These are phyloP conservation scores for Geranium rotundifolium DNA, from an alignment of 345 rosid species.

Conservation along the genomic window DNA sequence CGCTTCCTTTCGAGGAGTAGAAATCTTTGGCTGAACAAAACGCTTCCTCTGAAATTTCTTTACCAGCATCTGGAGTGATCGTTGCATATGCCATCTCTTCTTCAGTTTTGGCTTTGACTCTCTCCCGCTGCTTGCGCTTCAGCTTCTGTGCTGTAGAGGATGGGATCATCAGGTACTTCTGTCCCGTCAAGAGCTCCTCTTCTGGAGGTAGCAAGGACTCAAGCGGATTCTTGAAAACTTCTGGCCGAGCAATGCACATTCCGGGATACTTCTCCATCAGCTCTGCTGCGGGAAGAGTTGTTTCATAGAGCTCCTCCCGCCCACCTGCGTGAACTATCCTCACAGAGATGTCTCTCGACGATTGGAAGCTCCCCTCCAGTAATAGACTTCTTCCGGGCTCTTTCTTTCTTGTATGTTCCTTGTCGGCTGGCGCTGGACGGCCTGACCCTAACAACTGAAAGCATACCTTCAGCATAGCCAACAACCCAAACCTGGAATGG, in stretches of 20 bases:
- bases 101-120: slow-evolving; percentile 5
- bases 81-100: slow-evolving; percentile 19
- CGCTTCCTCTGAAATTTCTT: slow-evolving; percentile 20
- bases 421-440: slow-evolving; percentile 3
- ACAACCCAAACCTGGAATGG: slow-evolving; percentile 11
- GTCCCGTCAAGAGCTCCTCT: slow-evolving; percentile 35
- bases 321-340: slow-evolving; percentile 55
- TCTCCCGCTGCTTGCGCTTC: slow-evolving; percentile 21
- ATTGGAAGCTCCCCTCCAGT: slow-evolving; percentile 14
- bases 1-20: slow-evolving; percentile 21
- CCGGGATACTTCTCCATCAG: slow-evolving; percentile 50
- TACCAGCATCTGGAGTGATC: slow-evolving; percentile 19
- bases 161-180: slow-evolving; percentile 39
- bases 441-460: slow-evolving; percentile 14
- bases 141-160: slow-evolving; percentile 35
- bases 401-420: slow-evolving; percentile 8
- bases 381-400: slow-evolving; percentile 15
- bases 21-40: slow-evolving; percentile 35
- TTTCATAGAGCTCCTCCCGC: slow-evolving; percentile 29
- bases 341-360: slow-evolving; percentile 22
- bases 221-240: slow-evolving; percentile 33
- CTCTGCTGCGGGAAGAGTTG: slow-evolving; percentile 26
- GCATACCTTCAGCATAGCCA: slow-evolving; percentile 26
- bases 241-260: slow-evolving; percentile 40
- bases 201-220: slow-evolving; percentile 33